Conservation (phyloP, 2,329 filamentous ascomycete genomes). For the Dactylella cylindrospora region DNA sequence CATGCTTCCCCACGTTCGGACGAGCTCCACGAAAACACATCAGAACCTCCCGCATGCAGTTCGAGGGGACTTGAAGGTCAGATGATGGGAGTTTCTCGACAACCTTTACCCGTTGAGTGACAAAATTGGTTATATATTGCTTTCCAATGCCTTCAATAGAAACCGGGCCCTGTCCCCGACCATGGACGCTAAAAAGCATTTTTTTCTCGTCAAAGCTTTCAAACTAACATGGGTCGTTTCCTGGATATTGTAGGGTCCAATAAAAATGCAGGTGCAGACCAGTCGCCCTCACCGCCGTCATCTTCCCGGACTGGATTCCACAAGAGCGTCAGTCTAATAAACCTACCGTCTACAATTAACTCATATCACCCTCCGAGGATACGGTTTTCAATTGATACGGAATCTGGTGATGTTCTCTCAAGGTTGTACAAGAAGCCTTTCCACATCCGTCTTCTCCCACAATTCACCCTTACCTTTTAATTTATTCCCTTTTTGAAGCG, state of each 20-base stretch:
- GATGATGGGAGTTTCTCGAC: constrained; percentile 18
- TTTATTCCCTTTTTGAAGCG: constrained; percentile 6
- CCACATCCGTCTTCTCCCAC: constrained; percentile 33
- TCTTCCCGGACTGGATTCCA: constrained; percentile 22
- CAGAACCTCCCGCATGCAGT: constrained; percentile 15
- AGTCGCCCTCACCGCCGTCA: constrained; percentile 8
- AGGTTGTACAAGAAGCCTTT: constrained; percentile 61
- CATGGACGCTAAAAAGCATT: too few relatives aligned
- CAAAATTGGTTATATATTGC: too few relatives aligned
- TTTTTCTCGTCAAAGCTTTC: constrained; percentile 1
- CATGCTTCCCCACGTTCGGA: too few relatives aligned
- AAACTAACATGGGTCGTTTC: constrained; percentile 26
- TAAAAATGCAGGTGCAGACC: constrained; percentile 24
- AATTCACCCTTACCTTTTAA: constrained; percentile 37
- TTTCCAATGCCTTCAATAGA: too few relatives aligned
- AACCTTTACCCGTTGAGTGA: too few relatives aligned
- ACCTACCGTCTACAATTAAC: constrained; percentile 41
- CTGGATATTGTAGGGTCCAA: constrained; percentile 15
- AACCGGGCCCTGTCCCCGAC: too few relatives aligned
- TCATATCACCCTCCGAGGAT: constrained; percentile 62
- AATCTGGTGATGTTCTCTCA: constrained; percentile 68
- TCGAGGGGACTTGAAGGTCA: constrained; percentile 12
- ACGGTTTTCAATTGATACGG: constrained; percentile 76
- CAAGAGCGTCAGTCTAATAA: constrained; percentile 37
- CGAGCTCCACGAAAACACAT: constrained; percentile 13